Conservation (phyloP, 176 grass and related monocot genomes). For the Phragmites australis region DNA sequence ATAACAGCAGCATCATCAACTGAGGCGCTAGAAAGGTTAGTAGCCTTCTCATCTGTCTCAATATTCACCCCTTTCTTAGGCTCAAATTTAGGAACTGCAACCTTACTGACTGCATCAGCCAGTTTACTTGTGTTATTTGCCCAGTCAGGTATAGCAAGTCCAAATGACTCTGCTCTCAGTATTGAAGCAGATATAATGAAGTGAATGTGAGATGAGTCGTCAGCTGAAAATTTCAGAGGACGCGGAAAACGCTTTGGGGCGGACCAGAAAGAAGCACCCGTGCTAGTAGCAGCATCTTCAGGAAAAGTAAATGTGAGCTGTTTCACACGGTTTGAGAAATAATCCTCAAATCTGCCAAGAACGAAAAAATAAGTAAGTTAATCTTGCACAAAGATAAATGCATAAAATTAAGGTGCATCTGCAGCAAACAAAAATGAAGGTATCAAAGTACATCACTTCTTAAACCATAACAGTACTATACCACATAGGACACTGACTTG, state of each 20-base stretch:
- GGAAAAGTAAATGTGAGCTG: constrained; percentile 80
- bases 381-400: no score
- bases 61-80: constrained; percentile 58
- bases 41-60: constrained; percentile 64
- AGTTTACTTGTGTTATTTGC: constrained; percentile 47
- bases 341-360: constrained; percentile 90
- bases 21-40: constrained; percentile 50
- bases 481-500: no score
- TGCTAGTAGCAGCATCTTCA: constrained; percentile 73
- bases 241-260: constrained; percentile 76
- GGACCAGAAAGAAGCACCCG: constrained; percentile 74
- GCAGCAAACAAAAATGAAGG: no score
- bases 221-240: constrained; percentile 60
- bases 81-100: constrained; percentile 60
- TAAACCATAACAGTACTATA: no score
- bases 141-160: constrained; percentile 67
- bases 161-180: constrained; percentile 68
- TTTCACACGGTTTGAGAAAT: constrained; percentile 76
- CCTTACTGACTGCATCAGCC: constrained; percentile 51
- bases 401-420: no score
- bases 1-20: constrained; percentile 59
- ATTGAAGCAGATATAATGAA: constrained; percentile 71
- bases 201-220: constrained; percentile 57
- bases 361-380: no score
- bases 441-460: no score